A percentile compares a stretch with the other conserved stretches of the same genome.
phyloP scores from a whole-genome alignment of 345 rosid genomes.

The Erodium maritimum region DNA sequence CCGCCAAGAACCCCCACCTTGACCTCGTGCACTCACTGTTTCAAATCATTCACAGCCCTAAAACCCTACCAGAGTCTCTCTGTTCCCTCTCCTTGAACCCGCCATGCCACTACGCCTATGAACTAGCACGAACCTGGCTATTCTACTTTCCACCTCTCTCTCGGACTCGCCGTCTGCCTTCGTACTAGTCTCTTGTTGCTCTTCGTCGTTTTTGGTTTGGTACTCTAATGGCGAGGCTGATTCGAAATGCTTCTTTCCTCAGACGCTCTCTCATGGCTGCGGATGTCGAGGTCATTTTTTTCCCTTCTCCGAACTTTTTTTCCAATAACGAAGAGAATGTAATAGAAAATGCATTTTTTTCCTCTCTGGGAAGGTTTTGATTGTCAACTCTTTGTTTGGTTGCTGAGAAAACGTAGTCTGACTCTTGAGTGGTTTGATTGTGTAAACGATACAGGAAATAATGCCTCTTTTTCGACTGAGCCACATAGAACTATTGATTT shows the following conservation, averaged over 20 bases:
- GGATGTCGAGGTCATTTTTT: conserved; percentile 29
- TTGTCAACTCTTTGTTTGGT: neutral
- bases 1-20: neutral
- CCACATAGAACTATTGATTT: neutral
- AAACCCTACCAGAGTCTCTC: neutral
- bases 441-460: neutral
- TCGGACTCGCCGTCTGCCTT: neutral
- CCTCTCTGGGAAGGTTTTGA: neutral
- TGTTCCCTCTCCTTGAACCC: neutral
- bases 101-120: neutral
- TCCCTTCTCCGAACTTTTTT: neutral
- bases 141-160: neutral
- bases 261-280: conserved; percentile 19
- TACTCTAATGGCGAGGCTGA: conserved; percentile 42
- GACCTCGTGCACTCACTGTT: neutral
- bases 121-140: neutral
- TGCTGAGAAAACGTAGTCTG: neutral
- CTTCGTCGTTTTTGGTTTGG: neutral
- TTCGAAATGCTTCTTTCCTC: conserved; percentile 35
- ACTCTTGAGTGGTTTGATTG: neutral
- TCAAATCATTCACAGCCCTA: neutral
- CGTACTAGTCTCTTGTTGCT: neutral
- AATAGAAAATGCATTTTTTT: neutral
- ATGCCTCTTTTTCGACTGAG: neutral
- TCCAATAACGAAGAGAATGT: neutral